Evolutionary conservation across 257 asterid species (phyloP).

Genomic region (Jacaranda mimosifolia): DNA sequence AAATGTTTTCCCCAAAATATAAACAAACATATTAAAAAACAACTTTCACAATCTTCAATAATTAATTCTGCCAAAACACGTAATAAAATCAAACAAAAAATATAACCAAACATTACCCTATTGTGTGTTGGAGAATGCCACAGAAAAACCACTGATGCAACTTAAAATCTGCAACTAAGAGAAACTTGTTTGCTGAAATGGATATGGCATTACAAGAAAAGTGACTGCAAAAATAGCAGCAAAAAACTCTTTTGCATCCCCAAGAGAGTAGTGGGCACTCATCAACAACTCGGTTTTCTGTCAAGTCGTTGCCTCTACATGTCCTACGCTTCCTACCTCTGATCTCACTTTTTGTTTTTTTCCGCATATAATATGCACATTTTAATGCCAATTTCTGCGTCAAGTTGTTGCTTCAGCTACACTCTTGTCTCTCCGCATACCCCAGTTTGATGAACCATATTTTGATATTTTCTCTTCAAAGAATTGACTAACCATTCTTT

Average conservation of each 20-base stretch:
- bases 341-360: constrained; percentile 36
- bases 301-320: constrained; percentile 36
- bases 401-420: constrained; percentile 57
- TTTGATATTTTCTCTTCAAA: constrained; percentile 37
- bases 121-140: too few relatives aligned
- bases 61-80: too few relatives aligned
- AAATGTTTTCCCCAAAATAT: too few relatives aligned
- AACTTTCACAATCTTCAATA: too few relatives aligned
- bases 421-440: constrained; percentile 56
- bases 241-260: constrained; percentile 2
- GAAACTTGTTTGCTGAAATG: neutral
- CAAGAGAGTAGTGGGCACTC: constrained; percentile 54
- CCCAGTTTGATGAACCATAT: constrained; percentile 44
- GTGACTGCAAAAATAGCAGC: neutral
- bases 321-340: constrained; percentile 34
- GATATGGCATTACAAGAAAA: neutral
- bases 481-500: constrained; percentile 48
- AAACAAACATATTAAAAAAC: too few relatives aligned
- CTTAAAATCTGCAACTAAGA: too few relatives aligned
- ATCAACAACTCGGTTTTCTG: constrained; percentile 33
- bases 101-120: too few relatives aligned
- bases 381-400: constrained; percentile 40
- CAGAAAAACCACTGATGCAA: too few relatives aligned
- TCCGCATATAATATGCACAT: constrained; percentile 35
- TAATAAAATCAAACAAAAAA: too few relatives aligned